Conservation (phyloP, 805 yeast species). For the Candida schatavii region DNA sequence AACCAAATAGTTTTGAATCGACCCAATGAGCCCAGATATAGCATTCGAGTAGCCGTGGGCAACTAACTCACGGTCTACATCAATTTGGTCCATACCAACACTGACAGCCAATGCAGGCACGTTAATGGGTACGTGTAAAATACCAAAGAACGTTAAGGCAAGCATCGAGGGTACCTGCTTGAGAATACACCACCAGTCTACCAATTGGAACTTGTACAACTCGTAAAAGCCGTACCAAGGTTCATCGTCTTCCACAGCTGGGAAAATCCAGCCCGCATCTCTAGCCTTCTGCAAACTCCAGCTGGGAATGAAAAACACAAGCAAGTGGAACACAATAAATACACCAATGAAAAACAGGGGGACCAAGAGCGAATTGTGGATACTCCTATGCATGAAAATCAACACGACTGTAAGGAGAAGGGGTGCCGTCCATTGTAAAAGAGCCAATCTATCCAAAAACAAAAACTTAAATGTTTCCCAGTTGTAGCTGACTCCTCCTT, state of each 20-base stretch:
- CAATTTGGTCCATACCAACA: conserved; percentile 77
- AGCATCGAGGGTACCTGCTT: conserved; percentile 87
- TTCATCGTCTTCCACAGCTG: conserved; percentile 56
- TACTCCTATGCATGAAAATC: conserved; percentile 53
- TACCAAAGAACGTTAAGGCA: conserved; percentile 93
- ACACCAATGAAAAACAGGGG: conserved; percentile 78
- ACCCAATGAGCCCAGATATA: conserved; percentile 77
- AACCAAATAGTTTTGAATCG: conserved; percentile 91
- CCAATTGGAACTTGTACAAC: conserved; percentile 63
- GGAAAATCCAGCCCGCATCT: conserved; percentile 81
- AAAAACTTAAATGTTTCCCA: conserved; percentile 51
- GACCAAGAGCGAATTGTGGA: conserved; percentile 66
- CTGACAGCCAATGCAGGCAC: conserved; percentile 97
- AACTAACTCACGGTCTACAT: conserved; percentile 87
- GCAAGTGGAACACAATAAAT: conserved; percentile 64
- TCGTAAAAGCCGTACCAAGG: conserved; percentile 92
- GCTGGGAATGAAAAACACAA: conserved; percentile 62
- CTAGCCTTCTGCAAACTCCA: conserved; percentile 64
- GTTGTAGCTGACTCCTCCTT: conserved; percentile 68
- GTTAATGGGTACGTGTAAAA: conserved; percentile 93
- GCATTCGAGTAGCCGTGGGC: conserved; percentile 94
- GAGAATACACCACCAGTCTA: conserved; percentile 70
- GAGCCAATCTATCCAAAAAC: conserved; percentile 35
- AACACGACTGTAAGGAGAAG: conserved; percentile 58
- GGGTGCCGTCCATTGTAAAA: conserved; percentile 67